Conservation (phyloP, 352 stramenopile genomes). For the Pilasporangium apinafurcum region DNA sequence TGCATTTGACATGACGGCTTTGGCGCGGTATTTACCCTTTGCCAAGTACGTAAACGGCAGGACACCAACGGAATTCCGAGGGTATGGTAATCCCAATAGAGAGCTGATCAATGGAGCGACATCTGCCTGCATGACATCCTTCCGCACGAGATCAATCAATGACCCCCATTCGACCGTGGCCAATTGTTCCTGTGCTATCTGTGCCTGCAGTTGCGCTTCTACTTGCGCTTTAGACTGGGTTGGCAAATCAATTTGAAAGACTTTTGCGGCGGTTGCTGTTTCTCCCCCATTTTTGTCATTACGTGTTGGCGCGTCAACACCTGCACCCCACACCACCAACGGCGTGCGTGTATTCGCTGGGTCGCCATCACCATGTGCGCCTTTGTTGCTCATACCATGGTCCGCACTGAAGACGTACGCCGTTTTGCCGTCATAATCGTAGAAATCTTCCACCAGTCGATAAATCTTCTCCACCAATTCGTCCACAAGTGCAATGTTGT, state of each 20-base stretch:
- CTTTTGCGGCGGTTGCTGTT: not conserved
- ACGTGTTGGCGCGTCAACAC: slow-evolving; percentile 23
- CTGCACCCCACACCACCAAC: slow-evolving; percentile 71
- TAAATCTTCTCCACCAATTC: slow-evolving; percentile 60
- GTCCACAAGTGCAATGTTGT: slow-evolving; percentile 82
- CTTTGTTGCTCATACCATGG: slow-evolving; percentile 82
- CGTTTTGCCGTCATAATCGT: slow-evolving; percentile 54
- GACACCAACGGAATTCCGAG: slow-evolving; percentile 79
- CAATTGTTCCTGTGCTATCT: slow-evolving; percentile 34
- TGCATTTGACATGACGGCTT: slow-evolving; percentile 67
- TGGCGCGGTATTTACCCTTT: slow-evolving; percentile 50
- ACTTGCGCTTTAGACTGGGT: slow-evolving; percentile 66
- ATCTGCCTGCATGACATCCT: slow-evolving; percentile 83
- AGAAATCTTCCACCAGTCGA: slow-evolving; percentile 58
- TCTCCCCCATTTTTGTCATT: no score
- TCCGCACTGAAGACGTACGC: slow-evolving; percentile 83
- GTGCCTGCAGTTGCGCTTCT: slow-evolving; percentile 43
- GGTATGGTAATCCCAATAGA: slow-evolving; percentile 65
- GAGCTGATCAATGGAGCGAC: slow-evolving; percentile 69
- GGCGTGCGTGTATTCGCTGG: slow-evolving; percentile 77
- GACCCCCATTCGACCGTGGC: slow-evolving; percentile 36
- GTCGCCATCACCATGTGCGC: slow-evolving; percentile 75
- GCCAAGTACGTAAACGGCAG: slow-evolving; percentile 67
- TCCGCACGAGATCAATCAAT: slow-evolving; percentile 39
- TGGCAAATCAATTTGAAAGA: slow-evolving; percentile 56